phyloP scores from a whole-genome alignment of 2,329 filamentous ascomycete genomes.

The Fusarium torulosum region DNA sequence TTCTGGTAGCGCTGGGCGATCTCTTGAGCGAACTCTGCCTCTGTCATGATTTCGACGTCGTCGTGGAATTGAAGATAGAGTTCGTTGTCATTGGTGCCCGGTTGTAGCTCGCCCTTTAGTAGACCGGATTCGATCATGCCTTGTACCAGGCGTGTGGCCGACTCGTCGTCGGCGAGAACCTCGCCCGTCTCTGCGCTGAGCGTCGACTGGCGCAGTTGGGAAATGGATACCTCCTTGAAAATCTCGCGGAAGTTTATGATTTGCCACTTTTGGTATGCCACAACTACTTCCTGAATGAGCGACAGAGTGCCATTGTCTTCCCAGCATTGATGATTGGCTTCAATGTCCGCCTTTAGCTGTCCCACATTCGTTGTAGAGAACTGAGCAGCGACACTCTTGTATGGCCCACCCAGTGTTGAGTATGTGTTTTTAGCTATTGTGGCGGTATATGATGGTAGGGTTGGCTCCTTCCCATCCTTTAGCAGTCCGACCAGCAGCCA shows the following conservation, averaged over 20 bases:
- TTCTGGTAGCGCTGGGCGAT: conserved; percentile 57
- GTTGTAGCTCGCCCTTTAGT: conserved; percentile 65
- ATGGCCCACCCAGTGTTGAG: conserved; percentile 72
- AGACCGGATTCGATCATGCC: conserved; percentile 68
- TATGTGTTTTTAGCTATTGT: conserved; percentile 67
- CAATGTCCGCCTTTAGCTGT: conserved; percentile 73
- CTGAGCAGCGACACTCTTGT: conserved; percentile 75
- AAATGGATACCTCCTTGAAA: conserved; percentile 72
- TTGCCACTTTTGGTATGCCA: conserved; percentile 80
- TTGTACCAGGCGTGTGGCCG: conserved; percentile 62
- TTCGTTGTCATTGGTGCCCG: conserved; percentile 56
- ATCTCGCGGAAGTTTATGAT: conserved; percentile 79
- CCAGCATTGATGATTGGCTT: conserved; percentile 71
- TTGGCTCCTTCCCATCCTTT: conserved; percentile 69
- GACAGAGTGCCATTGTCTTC: conserved; percentile 77
- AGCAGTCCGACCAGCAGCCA: conserved; percentile 85
- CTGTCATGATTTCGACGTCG: conserved; percentile 59
- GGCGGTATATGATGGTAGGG: conserved; percentile 69
- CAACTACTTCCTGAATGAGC: conserved; percentile 76
- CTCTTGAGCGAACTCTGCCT: conserved; percentile 63
- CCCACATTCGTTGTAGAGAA: conserved; percentile 70
- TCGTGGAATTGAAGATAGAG: conserved; percentile 66
- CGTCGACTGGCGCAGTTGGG: conserved; percentile 65
- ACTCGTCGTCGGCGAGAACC: conserved; percentile 56
- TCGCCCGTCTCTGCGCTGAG: conserved; percentile 66